phyloP scores from a whole-genome alignment of 768 basidiomycete genomes.

The Calocybe cyanea region DNA sequence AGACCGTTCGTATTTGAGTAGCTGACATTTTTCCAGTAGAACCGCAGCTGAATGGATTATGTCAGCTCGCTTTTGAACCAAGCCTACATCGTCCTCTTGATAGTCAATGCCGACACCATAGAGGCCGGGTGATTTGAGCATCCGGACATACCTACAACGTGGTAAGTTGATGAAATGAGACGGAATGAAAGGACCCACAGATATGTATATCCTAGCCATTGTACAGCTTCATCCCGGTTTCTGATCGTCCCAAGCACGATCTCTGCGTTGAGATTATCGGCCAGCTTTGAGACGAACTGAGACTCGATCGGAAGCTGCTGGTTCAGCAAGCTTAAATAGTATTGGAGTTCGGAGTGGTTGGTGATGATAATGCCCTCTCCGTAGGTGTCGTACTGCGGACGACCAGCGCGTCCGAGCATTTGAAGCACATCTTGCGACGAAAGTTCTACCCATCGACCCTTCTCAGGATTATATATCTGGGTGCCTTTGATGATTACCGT shows the following conservation, averaged over 20 bases:
- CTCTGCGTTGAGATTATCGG: slow-evolving; percentile 96
- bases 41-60: slow-evolving; percentile 92
- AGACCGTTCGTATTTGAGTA: slow-evolving; percentile 90
- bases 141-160: slow-evolving; percentile 77
- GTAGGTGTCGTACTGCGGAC: slow-evolving; percentile 95
- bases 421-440: slow-evolving; percentile 96
- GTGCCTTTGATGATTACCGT: slow-evolving; percentile 99
- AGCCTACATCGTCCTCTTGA: slow-evolving; percentile 73
- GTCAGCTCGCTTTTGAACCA: slow-evolving; percentile 93
- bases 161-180: slow-evolving; percentile 12
- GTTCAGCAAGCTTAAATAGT: slow-evolving; percentile 92
- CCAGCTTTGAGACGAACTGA: slow-evolving; percentile 88
- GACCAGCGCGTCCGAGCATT: slow-evolving; percentile 97
- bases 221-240: slow-evolving; percentile 48
- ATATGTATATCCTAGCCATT: slow-evolving; percentile 96
- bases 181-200: slow-evolving; percentile 46
- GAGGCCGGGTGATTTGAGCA: slow-evolving; percentile 84
- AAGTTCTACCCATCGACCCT: slow-evolving; percentile 95
- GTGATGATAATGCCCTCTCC: slow-evolving; percentile 99
- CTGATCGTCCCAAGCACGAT: slow-evolving; percentile 92
- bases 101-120: slow-evolving; percentile 92
- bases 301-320: slow-evolving; percentile 97
- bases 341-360: slow-evolving; percentile 94
- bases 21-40: slow-evolving; percentile 87
- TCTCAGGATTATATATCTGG: slow-evolving; percentile 98